Conservation (phyloP, 139 green algal species). For the Nannochloris sp. region DNA sequence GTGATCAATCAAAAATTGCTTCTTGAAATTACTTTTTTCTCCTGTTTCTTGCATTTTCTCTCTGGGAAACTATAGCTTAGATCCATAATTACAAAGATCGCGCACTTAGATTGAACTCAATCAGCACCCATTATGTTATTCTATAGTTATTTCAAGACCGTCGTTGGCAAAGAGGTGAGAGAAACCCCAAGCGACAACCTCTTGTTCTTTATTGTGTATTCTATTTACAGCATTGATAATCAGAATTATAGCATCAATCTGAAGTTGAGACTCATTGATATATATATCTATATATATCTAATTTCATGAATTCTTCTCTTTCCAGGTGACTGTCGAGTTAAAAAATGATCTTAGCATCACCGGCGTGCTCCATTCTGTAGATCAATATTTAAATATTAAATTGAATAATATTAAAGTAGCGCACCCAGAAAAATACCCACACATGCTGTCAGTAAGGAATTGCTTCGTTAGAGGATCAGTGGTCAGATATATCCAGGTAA, state of each 20-base stretch:
- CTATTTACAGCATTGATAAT: not conserved
- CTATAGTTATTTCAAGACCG: slow-evolving; percentile 90
- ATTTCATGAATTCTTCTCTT: not conserved
- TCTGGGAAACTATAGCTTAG: too few species aligned
- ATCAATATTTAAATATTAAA: slow-evolving; percentile 99
- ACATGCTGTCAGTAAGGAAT: slow-evolving; percentile 95
- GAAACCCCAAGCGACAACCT: not conserved
- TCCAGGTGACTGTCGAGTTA: slow-evolving; percentile 93
- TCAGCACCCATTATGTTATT: slow-evolving; percentile 65
- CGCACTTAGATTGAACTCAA: too few species aligned
- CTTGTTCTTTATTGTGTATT: not conserved
- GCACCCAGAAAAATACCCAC: slow-evolving; percentile 88
- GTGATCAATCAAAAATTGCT: too few species aligned
- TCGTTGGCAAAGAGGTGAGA: slow-evolving; percentile 80
- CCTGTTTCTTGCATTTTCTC: too few species aligned
- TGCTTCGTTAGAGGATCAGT: slow-evolving; percentile 98
- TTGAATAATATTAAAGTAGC: slow-evolving; percentile 81
- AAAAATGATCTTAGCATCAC: slow-evolving; percentile 98
- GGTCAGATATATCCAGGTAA: slow-evolving; percentile 86
- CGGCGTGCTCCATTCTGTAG: slow-evolving; percentile 90
- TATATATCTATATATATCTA: not conserved
- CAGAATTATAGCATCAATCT: too few species aligned
- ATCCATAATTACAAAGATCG: too few species aligned
- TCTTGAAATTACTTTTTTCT: too few species aligned
- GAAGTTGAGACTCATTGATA: too few species aligned